Evolutionary conservation across 2,329 filamentous ascomycete genomes (phyloP).

Genomic region (Monosporascus sp.): DNA sequence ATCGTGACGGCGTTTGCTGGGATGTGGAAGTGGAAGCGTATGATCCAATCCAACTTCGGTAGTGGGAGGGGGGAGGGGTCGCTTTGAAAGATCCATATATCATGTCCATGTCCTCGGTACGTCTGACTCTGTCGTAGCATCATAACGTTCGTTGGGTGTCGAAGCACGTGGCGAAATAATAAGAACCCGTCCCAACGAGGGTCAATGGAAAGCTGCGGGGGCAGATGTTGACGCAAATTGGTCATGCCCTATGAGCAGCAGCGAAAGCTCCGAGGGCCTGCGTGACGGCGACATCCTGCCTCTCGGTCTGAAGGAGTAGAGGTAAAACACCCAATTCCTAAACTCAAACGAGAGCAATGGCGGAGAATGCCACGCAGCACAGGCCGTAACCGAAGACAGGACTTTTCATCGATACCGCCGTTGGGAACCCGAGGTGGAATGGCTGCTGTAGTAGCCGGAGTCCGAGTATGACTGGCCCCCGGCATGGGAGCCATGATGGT

Average conservation of each 20-base stretch:
- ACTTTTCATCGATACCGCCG: constrained; percentile 46
- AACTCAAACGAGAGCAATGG: constrained; percentile 40
- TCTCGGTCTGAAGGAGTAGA: constrained; percentile 41
- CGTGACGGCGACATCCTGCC: constrained; percentile 26
- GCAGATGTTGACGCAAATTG: constrained; percentile 35
- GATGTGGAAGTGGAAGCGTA: constrained; percentile 3
- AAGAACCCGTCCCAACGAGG: not conserved
- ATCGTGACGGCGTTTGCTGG: constrained; percentile 5
- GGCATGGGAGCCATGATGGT: constrained; percentile 34
- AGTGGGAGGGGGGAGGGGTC: constrained; percentile 2
- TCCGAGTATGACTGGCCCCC: constrained; percentile 44
- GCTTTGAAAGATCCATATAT: constrained; percentile 7
- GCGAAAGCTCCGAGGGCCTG: constrained; percentile 44
- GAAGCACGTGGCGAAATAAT: constrained; percentile 8
- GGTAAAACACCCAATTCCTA: constrained; percentile 42
- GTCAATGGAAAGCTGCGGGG: constrained; percentile 21
- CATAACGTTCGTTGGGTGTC: constrained; percentile 10
- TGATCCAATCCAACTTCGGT: not conserved
- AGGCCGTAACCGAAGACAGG: constrained; percentile 47
- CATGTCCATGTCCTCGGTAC: constrained; percentile 23
- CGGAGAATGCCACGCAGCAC: constrained; percentile 35
- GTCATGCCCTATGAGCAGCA: constrained; percentile 43
- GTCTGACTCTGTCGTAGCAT: constrained; percentile 16
- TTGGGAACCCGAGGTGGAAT: constrained; percentile 38
- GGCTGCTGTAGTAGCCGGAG: constrained; percentile 49